Evolutionary conservation across 2,329 filamentous ascomycete species (phyloP).

Genomic region (Sporothrix humicola): DNA sequence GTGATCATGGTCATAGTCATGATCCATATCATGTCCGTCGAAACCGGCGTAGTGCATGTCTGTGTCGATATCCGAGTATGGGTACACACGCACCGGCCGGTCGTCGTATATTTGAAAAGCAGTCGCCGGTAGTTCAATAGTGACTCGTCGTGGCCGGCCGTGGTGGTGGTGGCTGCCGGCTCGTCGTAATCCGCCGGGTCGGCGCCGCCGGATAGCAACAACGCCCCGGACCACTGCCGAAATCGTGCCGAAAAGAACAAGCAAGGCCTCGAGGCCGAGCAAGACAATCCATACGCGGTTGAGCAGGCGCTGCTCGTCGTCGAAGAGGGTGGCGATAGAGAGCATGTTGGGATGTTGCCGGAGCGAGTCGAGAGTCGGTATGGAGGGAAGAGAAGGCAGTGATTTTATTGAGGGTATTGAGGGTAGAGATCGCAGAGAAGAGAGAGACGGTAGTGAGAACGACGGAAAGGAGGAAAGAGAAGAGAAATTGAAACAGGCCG

Average conservation of each 20-base stretch:
- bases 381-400: background rate
- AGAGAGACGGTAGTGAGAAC: background rate
- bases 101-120: conserved; percentile 20
- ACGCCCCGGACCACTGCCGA: conserved; percentile 34
- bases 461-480: background rate
- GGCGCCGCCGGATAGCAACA: conserved; percentile 28
- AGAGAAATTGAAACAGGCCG: conserved; percentile 20
- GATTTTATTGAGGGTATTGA: conserved; percentile 1
- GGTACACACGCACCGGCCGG: conserved; percentile 3
- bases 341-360: conserved; percentile 35
- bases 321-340: conserved; percentile 38
- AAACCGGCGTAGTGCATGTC: background rate
- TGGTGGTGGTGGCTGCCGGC: background rate
- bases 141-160: conserved; percentile 28
- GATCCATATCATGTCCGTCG: background rate
- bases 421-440: background rate
- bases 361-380: conserved; percentile 18
- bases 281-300: conserved; percentile 44
- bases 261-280: conserved; percentile 42
- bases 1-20: background rate
- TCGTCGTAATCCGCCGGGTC: conserved; percentile 22
- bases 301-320: conserved; percentile 43
- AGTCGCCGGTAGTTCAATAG: conserved; percentile 31
- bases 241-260: conserved; percentile 38
- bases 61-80: background rate